Evolutionary conservation across 441 rosid species (phyloP).

Genomic region (Pelargonium fulgidum): DNA sequence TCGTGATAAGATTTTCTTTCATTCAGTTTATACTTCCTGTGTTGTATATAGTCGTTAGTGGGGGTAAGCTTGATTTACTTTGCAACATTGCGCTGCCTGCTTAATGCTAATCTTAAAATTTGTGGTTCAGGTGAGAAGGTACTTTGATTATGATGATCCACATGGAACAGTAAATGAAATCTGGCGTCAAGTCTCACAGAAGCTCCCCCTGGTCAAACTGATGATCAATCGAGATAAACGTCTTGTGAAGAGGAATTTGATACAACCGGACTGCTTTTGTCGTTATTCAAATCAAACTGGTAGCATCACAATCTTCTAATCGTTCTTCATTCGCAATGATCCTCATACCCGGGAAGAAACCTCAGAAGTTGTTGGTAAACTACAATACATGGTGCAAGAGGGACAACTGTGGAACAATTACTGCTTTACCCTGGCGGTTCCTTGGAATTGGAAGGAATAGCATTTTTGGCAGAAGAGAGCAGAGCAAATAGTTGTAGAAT

Average conservation of each 20-base stretch:
- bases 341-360: not conserved
- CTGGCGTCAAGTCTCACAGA: conserved; percentile 77
- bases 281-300: conserved; percentile 69
- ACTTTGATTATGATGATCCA: conserved; percentile 54
- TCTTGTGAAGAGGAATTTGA: conserved; percentile 42
- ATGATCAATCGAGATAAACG: conserved; percentile 83
- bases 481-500: too few relatives aligned
- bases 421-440: not conserved
- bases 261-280: conserved; percentile 64
- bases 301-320: conserved; percentile 36
- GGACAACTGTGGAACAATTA: not conserved
- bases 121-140: conserved; percentile 56
- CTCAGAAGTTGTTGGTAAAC: not conserved
- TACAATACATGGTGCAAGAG: not conserved
- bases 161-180: conserved; percentile 80
- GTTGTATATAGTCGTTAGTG: not conserved
- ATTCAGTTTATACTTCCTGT: not conserved
- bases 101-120: conserved; percentile 3
- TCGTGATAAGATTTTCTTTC: not conserved
- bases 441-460: too few relatives aligned
- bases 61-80: not conserved
- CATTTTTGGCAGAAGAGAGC: too few relatives aligned
- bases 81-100: not conserved
- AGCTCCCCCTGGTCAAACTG: conserved; percentile 70
- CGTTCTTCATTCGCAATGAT: not conserved